A percentile compares a stretch with the other conserved stretches of the same genome.
Conservation (phyloP, 345 rosid genomes). For the Trapa incisa region DNA sequence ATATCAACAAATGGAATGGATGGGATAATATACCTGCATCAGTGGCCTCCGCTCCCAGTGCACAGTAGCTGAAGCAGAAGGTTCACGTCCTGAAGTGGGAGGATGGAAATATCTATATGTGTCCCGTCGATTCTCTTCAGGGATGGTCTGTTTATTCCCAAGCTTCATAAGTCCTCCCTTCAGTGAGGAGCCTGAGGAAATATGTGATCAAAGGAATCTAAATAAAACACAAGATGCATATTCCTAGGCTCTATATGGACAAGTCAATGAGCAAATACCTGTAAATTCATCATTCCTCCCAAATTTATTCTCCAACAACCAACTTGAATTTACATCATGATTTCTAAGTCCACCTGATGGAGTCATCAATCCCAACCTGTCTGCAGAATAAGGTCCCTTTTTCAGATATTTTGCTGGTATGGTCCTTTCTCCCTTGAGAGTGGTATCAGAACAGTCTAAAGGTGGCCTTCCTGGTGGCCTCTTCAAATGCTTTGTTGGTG, state of each 20-base stretch:
- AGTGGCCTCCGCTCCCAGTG: constrained; percentile 45
- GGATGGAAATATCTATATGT: constrained; percentile 35
- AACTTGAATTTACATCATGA: constrained; percentile 25
- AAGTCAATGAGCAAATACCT: constrained; percentile 11
- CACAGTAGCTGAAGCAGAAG: constrained; percentile 33
- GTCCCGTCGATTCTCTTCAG: constrained; percentile 44
- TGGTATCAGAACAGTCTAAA: constrained; percentile 37
- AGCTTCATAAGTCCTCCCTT: constrained; percentile 32
- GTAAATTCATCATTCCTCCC: constrained; percentile 47
- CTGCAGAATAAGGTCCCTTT: constrained; percentile 24
- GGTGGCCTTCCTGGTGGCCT: constrained; percentile 39
- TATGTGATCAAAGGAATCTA: constrained; percentile 8
- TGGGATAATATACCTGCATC: constrained; percentile 28
- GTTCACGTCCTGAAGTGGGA: constrained; percentile 17
- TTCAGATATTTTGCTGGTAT: constrained; percentile 23
- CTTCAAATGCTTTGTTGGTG: constrained; percentile 39
- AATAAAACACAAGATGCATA: not conserved
- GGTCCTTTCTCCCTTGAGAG: constrained; percentile 37
- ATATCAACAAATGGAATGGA: not conserved
- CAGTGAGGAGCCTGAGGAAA: constrained; percentile 28
- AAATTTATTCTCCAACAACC: constrained; percentile 29
- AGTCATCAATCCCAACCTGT: constrained; percentile 25
- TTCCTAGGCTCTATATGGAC: not conserved
- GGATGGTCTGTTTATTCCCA: constrained; percentile 30
- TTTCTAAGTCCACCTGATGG: constrained; percentile 22